Evolutionary conservation across 805 yeast species (phyloP).

Genomic region (Alloascoidea africana): DNA sequence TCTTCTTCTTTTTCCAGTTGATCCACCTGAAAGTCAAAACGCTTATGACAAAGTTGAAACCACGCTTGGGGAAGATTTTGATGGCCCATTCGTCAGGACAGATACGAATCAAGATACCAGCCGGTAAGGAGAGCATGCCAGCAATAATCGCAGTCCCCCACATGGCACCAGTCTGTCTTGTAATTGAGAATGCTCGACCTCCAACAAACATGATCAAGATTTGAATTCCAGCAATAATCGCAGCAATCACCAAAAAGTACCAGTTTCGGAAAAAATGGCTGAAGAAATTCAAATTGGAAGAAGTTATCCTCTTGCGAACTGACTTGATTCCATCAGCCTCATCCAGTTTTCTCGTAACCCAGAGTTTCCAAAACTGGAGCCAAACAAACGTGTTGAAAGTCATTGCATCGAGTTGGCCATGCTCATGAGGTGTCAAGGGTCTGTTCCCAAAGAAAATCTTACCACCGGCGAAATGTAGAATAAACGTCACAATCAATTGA

Average conservation of each 20-base stretch:
- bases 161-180: slow-evolving; percentile 65
- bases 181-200: slow-evolving; percentile 84
- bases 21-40: slow-evolving; percentile 11
- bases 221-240: slow-evolving; percentile 72
- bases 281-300: slow-evolving; percentile 64
- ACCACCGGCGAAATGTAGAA: slow-evolving; percentile 66
- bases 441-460: slow-evolving; percentile 32
- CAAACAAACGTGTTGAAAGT: slow-evolving; percentile 95
- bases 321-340: slow-evolving; percentile 58
- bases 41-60: slow-evolving; percentile 22
- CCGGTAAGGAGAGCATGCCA: slow-evolving; percentile 71
- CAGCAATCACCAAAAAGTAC: slow-evolving; percentile 62
- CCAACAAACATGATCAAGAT: slow-evolving; percentile 90
- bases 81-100: slow-evolving; percentile 72
- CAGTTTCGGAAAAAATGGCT: slow-evolving; percentile 69
- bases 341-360: slow-evolving; percentile 83
- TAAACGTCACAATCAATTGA: slow-evolving; percentile 71
- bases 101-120: slow-evolving; percentile 60
- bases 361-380: slow-evolving; percentile 90
- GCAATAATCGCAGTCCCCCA: slow-evolving; percentile 83
- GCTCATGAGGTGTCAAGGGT: slow-evolving; percentile 24
- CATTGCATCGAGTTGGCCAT: slow-evolving; percentile 57
- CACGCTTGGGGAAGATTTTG: slow-evolving; percentile 45
- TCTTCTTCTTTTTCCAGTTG: slow-evolving; percentile 8
- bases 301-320: slow-evolving; percentile 42